A percentile compares a stretch with the other conserved stretches of the same genome.
phyloP scores from a whole-genome alignment of 371 early-diverging fungal genomes.

The Mucor mucedo region DNA sequence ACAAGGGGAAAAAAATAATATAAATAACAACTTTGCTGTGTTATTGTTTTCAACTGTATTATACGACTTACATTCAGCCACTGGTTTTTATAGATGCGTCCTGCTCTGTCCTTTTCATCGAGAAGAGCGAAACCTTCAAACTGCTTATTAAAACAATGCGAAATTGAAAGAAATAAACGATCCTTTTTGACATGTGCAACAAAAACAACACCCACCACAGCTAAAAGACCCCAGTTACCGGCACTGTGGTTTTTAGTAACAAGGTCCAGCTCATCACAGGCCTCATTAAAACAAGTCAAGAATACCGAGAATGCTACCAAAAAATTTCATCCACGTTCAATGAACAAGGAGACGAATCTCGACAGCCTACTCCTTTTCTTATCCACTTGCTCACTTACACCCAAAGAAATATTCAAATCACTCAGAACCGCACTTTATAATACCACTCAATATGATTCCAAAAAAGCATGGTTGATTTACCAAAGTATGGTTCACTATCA shows the following conservation, averaged over 20 bases:
- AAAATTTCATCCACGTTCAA: slow-evolving; percentile 13
- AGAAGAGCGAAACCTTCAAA: slow-evolving; percentile 28
- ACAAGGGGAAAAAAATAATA: no score
- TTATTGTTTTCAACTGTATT: neutral
- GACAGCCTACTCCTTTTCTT: slow-evolving; percentile 4
- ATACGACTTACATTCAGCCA: neutral
- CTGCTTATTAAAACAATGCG: slow-evolving; percentile 24
- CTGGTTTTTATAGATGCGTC: slow-evolving; percentile 26
- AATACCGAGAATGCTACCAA: neutral
- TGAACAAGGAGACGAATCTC: slow-evolving; percentile 21
- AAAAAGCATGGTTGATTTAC: slow-evolving; percentile 45
- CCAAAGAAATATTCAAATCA: slow-evolving; percentile 29
- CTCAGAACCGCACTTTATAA: slow-evolving; percentile 41
- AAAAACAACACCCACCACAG: slow-evolving; percentile 1
- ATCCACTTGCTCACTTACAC: neutral
- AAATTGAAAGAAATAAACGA: slow-evolving; percentile 13
- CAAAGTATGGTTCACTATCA: slow-evolving; percentile 33
- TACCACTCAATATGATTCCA: slow-evolving; percentile 23
- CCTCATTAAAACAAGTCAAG: slow-evolving; percentile 3
- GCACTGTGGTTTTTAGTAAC: slow-evolving; percentile 17
- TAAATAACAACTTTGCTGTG: no score
- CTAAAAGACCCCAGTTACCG: slow-evolving; percentile 13
- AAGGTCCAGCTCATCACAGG: slow-evolving; percentile 10
- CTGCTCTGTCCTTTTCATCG: slow-evolving; percentile 33
- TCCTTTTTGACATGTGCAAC: slow-evolving; percentile 7